Base-by-base conservation (phyloP, 2,329 filamentous ascomycete species). In the Neurospora sp. region DNA sequence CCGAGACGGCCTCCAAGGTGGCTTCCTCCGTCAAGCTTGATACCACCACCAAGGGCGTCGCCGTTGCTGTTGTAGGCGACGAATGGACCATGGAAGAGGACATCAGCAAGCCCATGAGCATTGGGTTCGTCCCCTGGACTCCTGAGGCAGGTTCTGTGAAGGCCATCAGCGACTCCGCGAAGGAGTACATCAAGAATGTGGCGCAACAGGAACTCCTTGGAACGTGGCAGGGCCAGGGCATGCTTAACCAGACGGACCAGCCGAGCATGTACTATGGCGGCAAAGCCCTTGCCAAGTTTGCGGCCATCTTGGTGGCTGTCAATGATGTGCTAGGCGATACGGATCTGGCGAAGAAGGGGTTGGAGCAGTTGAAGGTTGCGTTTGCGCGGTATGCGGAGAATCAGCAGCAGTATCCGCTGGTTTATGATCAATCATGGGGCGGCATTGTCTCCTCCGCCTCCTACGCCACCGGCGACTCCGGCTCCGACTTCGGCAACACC, bases 241-340 rank as follows among this genome's bases (percentile, higher is more conserved):
- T 97, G 79, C 79, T 83, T n/a, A 82, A 82, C 0, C 90, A 96
- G 76, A 88, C 88, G 5, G 87, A 96, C 73, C 82, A 92, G 41
- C 87, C 95, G 77, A 97, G 93, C 43, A 94, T 97, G 88, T 98
- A 98, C 80, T 97, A 91, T 79, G 92, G 91, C 74, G 96, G 96
- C 74, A 98, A 95, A 87, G 87, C 88, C 0, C 81, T 96, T 19
- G 90, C 89, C 72, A 95, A 95, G 77, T 94, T 93, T 78, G 92
- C 91, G 0, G 83, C 83, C 17, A 82, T 94, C 37, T 81, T 92
- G 46, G 89, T 91, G 75, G 86, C 88, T 0, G 83, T 89, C 57
- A 83, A 88, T 71, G 86, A 91, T 73, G 79, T 95, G 72, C 79
- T 91, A 6, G 83, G 84, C 11, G 86, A 93, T 73, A 78, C 80